Percentiles rank a stretch among this genome's conserved stretches.
Evolutionary conservation across 371 early-diverging fungal species (phyloP).

Genomic region (Lichtheimia hyalospora): DNA sequence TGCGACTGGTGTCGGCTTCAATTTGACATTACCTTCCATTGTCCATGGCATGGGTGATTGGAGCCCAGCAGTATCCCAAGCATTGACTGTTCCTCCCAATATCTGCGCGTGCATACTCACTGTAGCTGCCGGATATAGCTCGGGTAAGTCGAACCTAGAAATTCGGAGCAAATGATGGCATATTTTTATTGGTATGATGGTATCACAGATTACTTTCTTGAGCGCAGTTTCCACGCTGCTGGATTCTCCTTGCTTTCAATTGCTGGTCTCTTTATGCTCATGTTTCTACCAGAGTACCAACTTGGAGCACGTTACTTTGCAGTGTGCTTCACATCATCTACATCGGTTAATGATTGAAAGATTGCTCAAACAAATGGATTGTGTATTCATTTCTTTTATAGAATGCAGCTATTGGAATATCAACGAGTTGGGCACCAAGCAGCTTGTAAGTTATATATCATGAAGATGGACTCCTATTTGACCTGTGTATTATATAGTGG

Average conservation of each 20-base stretch:
- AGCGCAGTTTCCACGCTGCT: too few species aligned
- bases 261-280: not conserved
- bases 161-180: not conserved
- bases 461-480: too few species aligned
- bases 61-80: conserved; percentile 2
- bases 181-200: too few species aligned
- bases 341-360: too few species aligned
- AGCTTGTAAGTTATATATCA: not conserved
- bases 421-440: too few species aligned
- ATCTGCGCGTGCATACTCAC: not conserved
- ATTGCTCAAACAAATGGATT: too few species aligned
- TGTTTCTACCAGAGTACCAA: not conserved
- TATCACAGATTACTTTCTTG: too few species aligned
- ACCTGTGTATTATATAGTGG: too few species aligned
- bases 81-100: conserved; percentile 4
- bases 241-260: not conserved
- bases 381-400: too few species aligned
- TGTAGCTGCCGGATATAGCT: not conserved
- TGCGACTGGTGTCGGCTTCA: not conserved
- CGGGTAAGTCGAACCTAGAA: not conserved
- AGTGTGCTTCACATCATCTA: not conserved
- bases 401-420: too few species aligned
- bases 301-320: conserved; percentile 1
- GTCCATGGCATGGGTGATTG: conserved; percentile 5
- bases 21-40: conserved; percentile 1